Evolutionary conservation across 305 asterid genomes (phyloP), one percentile per base, ranked within the genome.

Genomic region (Fraxinus xanthoxyloides): DNA sequence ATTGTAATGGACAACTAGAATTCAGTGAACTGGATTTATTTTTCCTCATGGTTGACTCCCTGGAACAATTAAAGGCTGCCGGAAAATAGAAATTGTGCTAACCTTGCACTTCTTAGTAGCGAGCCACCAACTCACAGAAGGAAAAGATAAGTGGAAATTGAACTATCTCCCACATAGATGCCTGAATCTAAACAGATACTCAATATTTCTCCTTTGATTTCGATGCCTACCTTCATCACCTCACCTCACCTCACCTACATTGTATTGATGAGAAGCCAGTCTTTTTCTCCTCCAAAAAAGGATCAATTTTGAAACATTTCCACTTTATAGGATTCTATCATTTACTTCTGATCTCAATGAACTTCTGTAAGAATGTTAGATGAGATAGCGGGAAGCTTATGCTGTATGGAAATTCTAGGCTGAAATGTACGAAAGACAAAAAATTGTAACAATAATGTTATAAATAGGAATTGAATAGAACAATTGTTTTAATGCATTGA

Each of bases 401-500:
- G 72, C 72, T 63, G 34, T 63, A 63, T 63, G 72, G n/a, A 63
- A 63, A 63, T 24, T 63, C n/a, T 63, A 24, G 72, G 72, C 72
- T 3, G 72, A 63, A 63, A 63, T 24, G 32, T 63, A 2, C 1
- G 34, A 1, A 63, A 24, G 32, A 19, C 28, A 63, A 63, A 63
- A 23, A 24, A 21, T 8, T 63, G 32, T 63, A 63, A 3, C 9
- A 19, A 56, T n/a, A 63, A 63, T 21, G 7, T 40, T 24, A 24
- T 63, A 24, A 24, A 24, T 63, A 63, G 34, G 13, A 56, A 56
- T 56, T 56, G 2, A 19, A 56, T 56, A 56, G 28, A 19, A 56
- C 3, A 19, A 56, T 19, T 19, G 28, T 56, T 19, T 19, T 21
- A 2, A 56, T 24, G 12, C 34, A 3, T 63, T 63, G 13, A 63